A percentile compares a stretch with the other conserved stretches of the same genome.
Conservation (phyloP, 805 yeast species). For the Isabelozyma pseudorhagii region DNA sequence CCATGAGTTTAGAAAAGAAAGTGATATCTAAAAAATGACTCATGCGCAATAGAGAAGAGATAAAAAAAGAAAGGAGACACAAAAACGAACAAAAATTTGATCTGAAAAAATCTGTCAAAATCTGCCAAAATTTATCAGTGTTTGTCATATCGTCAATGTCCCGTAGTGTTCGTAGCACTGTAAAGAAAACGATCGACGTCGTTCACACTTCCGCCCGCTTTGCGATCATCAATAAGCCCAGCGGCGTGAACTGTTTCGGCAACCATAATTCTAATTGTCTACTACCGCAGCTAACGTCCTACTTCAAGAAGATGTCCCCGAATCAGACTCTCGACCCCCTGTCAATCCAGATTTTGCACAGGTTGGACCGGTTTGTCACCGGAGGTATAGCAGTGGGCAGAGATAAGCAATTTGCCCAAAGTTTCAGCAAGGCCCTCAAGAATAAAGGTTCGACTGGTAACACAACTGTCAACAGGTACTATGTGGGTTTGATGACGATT, state of each 20-base stretch:
- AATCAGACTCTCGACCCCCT: constrained; percentile 5
- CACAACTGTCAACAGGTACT: constrained; percentile 9
- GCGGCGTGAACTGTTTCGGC: constrained; percentile 16
- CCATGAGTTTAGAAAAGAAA: not conserved
- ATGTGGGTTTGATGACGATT: constrained; percentile 12
- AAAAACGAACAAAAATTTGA: too few species aligned
- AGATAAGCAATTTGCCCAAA: constrained; percentile 11
- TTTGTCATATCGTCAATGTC: not conserved
- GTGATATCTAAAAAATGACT: not conserved
- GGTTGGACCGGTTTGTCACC: constrained; percentile 20
- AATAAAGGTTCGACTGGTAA: not conserved
- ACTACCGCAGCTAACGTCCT: constrained; percentile 10
- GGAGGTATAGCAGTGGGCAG: constrained; percentile 20
- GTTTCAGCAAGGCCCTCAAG: constrained; percentile 7
- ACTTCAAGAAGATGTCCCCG: constrained; percentile 7
- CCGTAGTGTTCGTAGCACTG: not conserved
- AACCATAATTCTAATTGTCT: constrained; percentile 2
- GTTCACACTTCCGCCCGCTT: constrained; percentile 14
- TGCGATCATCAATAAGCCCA: constrained; percentile 17
- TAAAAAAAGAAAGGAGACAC: not conserved
- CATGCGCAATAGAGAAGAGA: not conserved
- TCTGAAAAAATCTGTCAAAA: not conserved
- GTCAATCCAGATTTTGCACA: constrained; percentile 12
- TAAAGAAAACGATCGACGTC: constrained; percentile 6
- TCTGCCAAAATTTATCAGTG: not conserved